These are phyloP conservation scores for Samsoniella hepiali DNA, from an alignment of 2,329 filamentous ascomycete species.

Conservation along the genomic window DNA sequence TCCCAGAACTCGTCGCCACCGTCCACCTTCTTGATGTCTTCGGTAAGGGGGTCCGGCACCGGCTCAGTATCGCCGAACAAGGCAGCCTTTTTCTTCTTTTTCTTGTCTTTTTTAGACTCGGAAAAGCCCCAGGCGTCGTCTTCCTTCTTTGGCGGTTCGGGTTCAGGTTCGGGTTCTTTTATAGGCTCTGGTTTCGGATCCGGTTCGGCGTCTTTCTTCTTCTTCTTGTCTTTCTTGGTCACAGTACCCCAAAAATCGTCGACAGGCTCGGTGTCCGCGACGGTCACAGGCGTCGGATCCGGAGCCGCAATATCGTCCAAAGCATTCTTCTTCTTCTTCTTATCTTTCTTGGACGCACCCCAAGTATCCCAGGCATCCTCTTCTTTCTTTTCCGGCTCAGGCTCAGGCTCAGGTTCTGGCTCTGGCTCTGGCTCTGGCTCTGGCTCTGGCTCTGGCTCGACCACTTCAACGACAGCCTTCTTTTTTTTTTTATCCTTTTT, in stretches of 20 bases:
- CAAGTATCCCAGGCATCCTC: slow-evolving; percentile 34
- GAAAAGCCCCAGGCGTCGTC: slow-evolving; percentile 30
- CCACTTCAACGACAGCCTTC: slow-evolving; percentile 27
- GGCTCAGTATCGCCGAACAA: slow-evolving; percentile 24
- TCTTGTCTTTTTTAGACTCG: slow-evolving; percentile 25
- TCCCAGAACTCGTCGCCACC: slow-evolving; percentile 27
- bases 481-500: slow-evolving; percentile 42
- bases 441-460: slow-evolving; percentile 23
- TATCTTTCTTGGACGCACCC: slow-evolving; percentile 30
- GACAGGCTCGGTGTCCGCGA: slow-evolving; percentile 17
- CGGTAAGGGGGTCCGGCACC: background rate
- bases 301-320: slow-evolving; percentile 17
- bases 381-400: slow-evolving; percentile 29
- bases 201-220: slow-evolving; percentile 35
- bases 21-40: slow-evolving; percentile 20
- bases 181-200: slow-evolving; percentile 26
- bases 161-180: slow-evolving; percentile 22
- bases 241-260: slow-evolving; percentile 21
- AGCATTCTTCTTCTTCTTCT: slow-evolving; percentile 33
- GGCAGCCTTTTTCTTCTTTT: slow-evolving; percentile 22
- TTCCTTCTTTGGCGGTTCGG: slow-evolving; percentile 29
- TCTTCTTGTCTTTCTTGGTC: slow-evolving; percentile 32
- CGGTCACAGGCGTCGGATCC: slow-evolving; percentile 15
- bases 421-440: slow-evolving; percentile 25
- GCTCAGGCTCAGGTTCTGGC: slow-evolving; percentile 23